Percentiles rank a stretch among this genome's conserved stretches.
These are phyloP conservation scores for Gonapodya prolifera DNA, from an alignment of 192 early-diverging fungal species.

Conservation along the genomic window DNA sequence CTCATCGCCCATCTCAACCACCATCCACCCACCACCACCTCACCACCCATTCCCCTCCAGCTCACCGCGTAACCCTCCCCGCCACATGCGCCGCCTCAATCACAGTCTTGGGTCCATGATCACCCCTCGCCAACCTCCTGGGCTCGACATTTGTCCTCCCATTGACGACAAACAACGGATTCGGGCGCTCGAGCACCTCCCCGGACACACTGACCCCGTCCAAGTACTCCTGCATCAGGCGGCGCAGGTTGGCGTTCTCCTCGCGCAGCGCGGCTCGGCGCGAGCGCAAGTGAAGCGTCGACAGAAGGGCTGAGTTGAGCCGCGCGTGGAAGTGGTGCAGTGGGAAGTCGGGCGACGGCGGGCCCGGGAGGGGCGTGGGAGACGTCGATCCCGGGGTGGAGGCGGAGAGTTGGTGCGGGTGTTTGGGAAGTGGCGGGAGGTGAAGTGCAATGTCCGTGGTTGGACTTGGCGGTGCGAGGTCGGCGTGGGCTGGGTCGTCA, in stretches of 20 bases:
- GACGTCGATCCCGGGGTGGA: neutral
- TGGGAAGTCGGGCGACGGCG: conserved; percentile 9
- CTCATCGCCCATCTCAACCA: too few relatives aligned
- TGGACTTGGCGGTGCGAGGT: neutral
- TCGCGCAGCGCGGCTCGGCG: conserved; percentile 26
- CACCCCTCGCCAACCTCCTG: neutral
- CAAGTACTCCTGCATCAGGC: conserved; percentile 43
- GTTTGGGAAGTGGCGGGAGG: neutral
- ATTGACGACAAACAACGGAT: conserved; percentile 47
- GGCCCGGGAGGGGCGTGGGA: neutral
- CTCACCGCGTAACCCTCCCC: neutral
- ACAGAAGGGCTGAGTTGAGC: conserved; percentile 39
- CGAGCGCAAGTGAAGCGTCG: conserved; percentile 31
- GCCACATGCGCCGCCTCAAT: neutral
- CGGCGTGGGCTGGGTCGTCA: neutral
- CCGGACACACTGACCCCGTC: conserved; percentile 44
- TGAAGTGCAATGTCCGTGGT: neutral
- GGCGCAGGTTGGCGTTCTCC: conserved; percentile 34
- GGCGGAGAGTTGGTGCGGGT: neutral
- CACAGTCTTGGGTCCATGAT: neutral
- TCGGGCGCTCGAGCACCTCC: conserved; percentile 29
- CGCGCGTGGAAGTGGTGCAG: conserved; percentile 50
- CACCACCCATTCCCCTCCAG: neutral
- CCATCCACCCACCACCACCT: too few relatives aligned
- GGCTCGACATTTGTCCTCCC: conserved; percentile 16